These are phyloP conservation scores for Amoebophrya sp. DNA, from an alignment of 169 alveolate species.

Conservation along the genomic window DNA sequence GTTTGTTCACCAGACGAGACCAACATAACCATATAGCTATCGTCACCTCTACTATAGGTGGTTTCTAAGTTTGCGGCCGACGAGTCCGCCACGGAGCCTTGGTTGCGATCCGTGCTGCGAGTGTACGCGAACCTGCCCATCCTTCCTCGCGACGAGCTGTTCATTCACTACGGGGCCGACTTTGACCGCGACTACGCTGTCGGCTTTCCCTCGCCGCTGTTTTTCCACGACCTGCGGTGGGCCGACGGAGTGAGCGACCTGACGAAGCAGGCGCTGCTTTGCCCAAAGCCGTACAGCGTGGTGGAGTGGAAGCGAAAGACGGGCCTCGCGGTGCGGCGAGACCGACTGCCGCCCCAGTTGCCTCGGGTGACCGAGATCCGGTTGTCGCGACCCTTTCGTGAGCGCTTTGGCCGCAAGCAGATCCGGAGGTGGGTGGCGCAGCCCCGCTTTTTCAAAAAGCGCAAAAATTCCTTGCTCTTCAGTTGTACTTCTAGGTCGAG, in stretches of 20 bases:
- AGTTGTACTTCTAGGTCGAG: no score
- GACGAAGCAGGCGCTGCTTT: background rate
- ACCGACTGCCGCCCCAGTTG: no score
- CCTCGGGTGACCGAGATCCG: no score
- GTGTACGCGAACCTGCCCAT: background rate
- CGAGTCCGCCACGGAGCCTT: background rate
- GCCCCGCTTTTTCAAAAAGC: no score
- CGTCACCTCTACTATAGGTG: no score
- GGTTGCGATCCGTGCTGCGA: background rate
- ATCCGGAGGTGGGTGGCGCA: no score
- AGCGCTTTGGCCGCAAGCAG: no score
- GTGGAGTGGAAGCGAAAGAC: no score
- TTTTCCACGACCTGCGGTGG: background rate
- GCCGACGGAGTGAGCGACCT: background rate
- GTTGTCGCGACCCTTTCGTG: no score
- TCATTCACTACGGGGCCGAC: background rate
- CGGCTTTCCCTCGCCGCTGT: background rate
- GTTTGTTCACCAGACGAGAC: background rate
- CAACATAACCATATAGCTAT: no score
- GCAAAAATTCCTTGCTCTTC: no score
- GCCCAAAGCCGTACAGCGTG: background rate
- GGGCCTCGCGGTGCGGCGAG: no score
- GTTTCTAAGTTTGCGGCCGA: background rate
- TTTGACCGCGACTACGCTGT: background rate
- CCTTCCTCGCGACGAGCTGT: background rate